Evolutionary conservation across 2,329 filamentous ascomycete species (phyloP).

Genomic region (Fusarium sp.): DNA sequence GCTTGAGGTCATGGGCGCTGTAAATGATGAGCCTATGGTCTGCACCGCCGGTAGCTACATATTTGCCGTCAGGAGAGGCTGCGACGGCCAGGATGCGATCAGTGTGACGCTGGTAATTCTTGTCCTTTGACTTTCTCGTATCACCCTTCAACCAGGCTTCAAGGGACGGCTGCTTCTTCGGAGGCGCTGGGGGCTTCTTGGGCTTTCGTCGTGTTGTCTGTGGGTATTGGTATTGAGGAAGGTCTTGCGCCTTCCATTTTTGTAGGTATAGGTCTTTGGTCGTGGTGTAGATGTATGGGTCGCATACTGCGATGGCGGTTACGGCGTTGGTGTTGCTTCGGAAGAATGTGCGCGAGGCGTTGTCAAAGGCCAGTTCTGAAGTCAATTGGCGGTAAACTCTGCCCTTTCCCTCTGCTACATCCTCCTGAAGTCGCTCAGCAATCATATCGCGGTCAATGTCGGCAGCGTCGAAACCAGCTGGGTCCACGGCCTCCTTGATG

Average conservation of each 20-base stretch:
- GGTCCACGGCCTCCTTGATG: conserved; percentile 84
- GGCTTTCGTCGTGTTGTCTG: conserved; percentile 69
- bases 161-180: conserved; percentile 71
- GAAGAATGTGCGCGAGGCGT: conserved; percentile 77
- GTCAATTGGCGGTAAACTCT: conserved; percentile 87
- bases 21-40: conserved; percentile 90
- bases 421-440: conserved; percentile 88
- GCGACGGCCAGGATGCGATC: conserved; percentile 85
- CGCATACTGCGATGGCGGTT: conserved; percentile 82
- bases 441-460: conserved; percentile 94
- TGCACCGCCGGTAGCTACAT: conserved; percentile 87
- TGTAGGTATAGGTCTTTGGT: conserved; percentile 86
- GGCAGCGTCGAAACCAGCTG: conserved; percentile 88
- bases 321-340: conserved; percentile 81
- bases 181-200: conserved; percentile 68
- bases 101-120: conserved; percentile 80
- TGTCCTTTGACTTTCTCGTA: conserved; percentile 69
- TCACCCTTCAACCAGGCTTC: conserved; percentile 73
- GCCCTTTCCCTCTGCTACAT: conserved; percentile 92
- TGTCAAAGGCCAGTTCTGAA: conserved; percentile 75
- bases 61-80: conserved; percentile 89
- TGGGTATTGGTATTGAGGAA: conserved; percentile 69
- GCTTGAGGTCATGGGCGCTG: conserved; percentile 82
- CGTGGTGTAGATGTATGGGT: conserved; percentile 87
- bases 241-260: conserved; percentile 87